phyloP scores from a whole-genome alignment of 257 asterid species.

The Solanum dulcamara region DNA sequence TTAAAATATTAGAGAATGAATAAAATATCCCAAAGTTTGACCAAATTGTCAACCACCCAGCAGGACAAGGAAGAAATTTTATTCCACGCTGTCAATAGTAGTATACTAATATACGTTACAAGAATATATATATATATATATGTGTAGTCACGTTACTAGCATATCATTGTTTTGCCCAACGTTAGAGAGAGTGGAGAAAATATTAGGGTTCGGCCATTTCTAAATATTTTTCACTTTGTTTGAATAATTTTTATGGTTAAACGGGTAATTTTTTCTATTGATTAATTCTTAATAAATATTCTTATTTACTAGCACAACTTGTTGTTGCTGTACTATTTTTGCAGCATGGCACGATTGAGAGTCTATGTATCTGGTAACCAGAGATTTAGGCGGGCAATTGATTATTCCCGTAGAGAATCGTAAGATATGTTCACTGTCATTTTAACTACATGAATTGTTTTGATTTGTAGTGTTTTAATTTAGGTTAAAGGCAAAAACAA shows the following conservation, averaged over 20 bases:
- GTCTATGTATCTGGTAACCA: slow-evolving; percentile 56
- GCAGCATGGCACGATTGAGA: slow-evolving; percentile 68
- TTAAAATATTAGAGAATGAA: neutral
- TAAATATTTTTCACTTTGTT: neutral
- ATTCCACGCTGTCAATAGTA: no score
- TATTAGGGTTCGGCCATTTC: neutral
- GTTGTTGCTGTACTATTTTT: slow-evolving; percentile 8
- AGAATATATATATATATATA: neutral
- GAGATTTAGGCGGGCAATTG: slow-evolving; percentile 64
- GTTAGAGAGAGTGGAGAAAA: neutral
- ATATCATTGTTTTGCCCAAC: neutral
- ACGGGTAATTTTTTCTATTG: neutral
- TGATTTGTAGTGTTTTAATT: slow-evolving; percentile 12
- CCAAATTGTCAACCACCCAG: neutral
- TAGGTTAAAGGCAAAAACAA: neutral
- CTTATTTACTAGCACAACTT: slow-evolving; percentile 1
- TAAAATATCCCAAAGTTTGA: neutral
- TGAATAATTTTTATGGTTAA: neutral
- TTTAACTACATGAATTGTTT: no score
- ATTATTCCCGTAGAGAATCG: slow-evolving; percentile 67
- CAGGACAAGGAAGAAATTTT: no score
- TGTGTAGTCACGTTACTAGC: neutral
- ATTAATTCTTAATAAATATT: neutral
- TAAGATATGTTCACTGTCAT: slow-evolving; percentile 27
- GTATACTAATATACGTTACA: no score